Base-by-base conservation (phyloP, 2,329 filamentous ascomycete species). In the Stagonosporopsis tanaceti region DNA sequence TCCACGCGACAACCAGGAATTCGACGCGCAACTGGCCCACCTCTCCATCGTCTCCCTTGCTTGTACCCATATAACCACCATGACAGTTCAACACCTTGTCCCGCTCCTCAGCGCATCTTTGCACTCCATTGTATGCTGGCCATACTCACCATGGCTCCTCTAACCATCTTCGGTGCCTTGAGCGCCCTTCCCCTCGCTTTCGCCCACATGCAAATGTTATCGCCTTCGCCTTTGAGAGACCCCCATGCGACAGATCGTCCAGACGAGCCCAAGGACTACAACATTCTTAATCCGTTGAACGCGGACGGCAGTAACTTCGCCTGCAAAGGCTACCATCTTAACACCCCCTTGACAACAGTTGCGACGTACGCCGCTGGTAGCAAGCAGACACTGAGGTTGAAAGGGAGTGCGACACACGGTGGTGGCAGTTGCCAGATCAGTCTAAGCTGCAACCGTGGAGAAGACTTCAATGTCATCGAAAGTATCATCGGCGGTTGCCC, bases 371-470 rank as follows among this genome's bases (percentile, higher is more conserved):
- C 78, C 4, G 83, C 87, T 6, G 91, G 91, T 32, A 75, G 81
- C 53, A 76, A 79, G 27, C 87, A 91, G 76, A 84, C 85, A 63
- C 82, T 93, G 76, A 85, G 82, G 57, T 79, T 93, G 51, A 78
- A 77, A 57, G 90, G 90, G 34, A 83, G 83, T 47, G 78, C 77
- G 8, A 77, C 75, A 15, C 90, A 92, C 78, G 79, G 81, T 35
- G 90, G 91, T 37, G 91, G 91, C 38, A 91, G 87, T 9, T 93
- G 91, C 78, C 91, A 95, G 78, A 80, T 91, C 44, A 86, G 88
- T 2, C 80, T 94, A 27, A 91, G 88, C 30, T 91, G 89, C 76
- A 89, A 94, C 78, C 81, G 85, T 61, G 90, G 89, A 44, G 77
- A 80, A 53, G 86, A 85, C 20, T 94, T 90, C 80, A 87, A 84